Evolutionary conservation across 2,329 filamentous ascomycete species (phyloP).

Genomic region (Domatiomyces catenatus): DNA sequence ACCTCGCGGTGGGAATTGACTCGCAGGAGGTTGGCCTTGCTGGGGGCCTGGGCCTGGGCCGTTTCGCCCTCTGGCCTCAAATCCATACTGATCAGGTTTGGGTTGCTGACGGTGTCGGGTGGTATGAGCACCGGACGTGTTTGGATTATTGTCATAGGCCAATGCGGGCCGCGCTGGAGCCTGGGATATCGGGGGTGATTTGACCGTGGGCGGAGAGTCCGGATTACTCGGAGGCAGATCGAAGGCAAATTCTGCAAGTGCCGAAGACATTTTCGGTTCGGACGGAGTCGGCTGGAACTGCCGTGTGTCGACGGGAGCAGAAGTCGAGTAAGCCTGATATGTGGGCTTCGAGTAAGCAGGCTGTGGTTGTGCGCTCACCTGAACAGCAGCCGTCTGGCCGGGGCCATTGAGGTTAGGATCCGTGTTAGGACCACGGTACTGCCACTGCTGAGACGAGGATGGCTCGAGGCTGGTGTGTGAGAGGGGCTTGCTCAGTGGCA

Average conservation of each 20-base stretch:
- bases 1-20: conserved; percentile 12
- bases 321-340: conserved; percentile 9
- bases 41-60: background rate
- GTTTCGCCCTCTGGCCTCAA: conserved; percentile 1
- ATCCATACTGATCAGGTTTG: conserved; percentile 3
- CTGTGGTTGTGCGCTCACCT: background rate
- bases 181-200: background rate
- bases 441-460: background rate
- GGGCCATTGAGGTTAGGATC: background rate
- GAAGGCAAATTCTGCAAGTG: conserved; percentile 48
- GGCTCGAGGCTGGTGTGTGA: conserved; percentile 23
- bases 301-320: conserved; percentile 11
- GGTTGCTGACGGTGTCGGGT: background rate
- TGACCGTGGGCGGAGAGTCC: background rate
- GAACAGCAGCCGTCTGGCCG: background rate
- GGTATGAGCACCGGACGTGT: conserved; percentile 2
- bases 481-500: conserved; percentile 11
- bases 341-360: conserved; percentile 20
- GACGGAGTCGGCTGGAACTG: conserved; percentile 33
- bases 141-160: background rate
- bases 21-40: conserved; percentile 2
- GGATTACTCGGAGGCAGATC: conserved; percentile 42
- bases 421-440: background rate
- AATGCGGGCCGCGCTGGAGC: background rate
- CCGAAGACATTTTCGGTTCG: conserved; percentile 20